Evolutionary conservation across 208 protist species (phyloP), one percentile per base, ranked within the genome.

Genomic region (Plasmodiophora brassicae): DNA sequence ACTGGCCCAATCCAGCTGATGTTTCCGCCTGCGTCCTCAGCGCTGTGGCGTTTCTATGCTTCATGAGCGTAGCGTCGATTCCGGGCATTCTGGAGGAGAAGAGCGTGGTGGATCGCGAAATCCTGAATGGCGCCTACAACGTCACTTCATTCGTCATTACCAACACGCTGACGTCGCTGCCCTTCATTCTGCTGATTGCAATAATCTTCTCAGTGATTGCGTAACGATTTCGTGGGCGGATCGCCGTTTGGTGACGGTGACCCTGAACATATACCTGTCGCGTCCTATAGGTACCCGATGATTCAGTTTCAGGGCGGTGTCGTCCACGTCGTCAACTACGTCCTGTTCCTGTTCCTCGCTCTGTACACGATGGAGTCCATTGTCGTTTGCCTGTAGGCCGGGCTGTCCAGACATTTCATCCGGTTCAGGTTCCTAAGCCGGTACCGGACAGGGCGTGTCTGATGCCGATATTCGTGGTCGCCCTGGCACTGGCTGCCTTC

Each of bases 321-420:
- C 41, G 65, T 44, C 5, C 5, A 78, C n/a, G 65, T 78, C 14
- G 32, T 78, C 65, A 32, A 38, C 41, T 78, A 78, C 65, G 41
- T 78, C n/a, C 65, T 78, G 65, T 78, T 78, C 65, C n/a, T 78
- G n/a, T 78, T 78, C 41, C 65, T 78, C n/a, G 5, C 65, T 5
- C 5, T 78, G 14, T 78, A 78, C 41, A 78, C 65, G 41, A 78
- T 78, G 65, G 65, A 78, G n/a, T 78, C 14, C 5, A 78, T 78
- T 78, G 65, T 78, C 14, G n/a, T 32, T 78, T 5, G 5, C n/a
- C 20, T 78, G 65, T 78, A 78, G 14, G 5, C 20, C n/a, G 41
- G 41, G 41, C n/a, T 38, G 10, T 38, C n/a, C 41, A 32, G 20
- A 32, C 5, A 38, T 78, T 78, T 32, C 5, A 8, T 78, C 32